phyloP scores from a whole-genome alignment of 2,329 filamentous ascomycete genomes.

The Aspergillus ochraceus region DNA sequence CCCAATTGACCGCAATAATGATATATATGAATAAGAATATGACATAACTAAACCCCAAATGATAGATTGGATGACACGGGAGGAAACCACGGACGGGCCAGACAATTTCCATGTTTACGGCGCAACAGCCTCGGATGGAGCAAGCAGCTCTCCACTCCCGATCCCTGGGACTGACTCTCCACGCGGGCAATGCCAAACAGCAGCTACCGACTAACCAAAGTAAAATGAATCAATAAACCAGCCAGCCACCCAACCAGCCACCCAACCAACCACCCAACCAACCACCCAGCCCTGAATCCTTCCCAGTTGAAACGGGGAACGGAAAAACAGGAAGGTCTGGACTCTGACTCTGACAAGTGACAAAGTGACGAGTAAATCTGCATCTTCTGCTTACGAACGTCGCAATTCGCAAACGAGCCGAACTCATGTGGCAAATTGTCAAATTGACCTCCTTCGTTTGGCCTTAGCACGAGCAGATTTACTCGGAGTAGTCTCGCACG shows the following conservation, averaged over 20 bases:
- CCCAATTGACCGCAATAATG: too few relatives aligned
- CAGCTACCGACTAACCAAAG: neutral
- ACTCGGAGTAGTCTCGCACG: neutral
- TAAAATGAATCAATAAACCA: neutral
- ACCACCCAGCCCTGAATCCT: neutral
- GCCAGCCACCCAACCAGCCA: neutral
- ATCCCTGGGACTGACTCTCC: constrained; percentile 12
- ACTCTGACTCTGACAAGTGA: too few relatives aligned
- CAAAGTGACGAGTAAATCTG: neutral
- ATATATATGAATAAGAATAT: too few relatives aligned
- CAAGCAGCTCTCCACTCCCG: constrained; percentile 11
- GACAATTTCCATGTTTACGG: constrained; percentile 6
- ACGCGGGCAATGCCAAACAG: neutral
- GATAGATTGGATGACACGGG: neutral
- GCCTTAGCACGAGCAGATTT: neutral
- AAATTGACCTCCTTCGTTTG: neutral
- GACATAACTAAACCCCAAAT: too few relatives aligned
- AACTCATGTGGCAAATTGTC: neutral
- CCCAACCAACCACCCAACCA: neutral
- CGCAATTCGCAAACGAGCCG: neutral
- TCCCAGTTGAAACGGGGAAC: too few relatives aligned
- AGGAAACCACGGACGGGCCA: neutral
- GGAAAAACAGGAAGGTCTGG: neutral
- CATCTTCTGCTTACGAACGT: neutral
- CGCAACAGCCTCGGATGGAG: constrained; percentile 15